Evolutionary conservation across 1,284 basidiomycete species (phyloP), one percentile per base, ranked within the genome.

Genomic region (Tylopilus sp.): DNA sequence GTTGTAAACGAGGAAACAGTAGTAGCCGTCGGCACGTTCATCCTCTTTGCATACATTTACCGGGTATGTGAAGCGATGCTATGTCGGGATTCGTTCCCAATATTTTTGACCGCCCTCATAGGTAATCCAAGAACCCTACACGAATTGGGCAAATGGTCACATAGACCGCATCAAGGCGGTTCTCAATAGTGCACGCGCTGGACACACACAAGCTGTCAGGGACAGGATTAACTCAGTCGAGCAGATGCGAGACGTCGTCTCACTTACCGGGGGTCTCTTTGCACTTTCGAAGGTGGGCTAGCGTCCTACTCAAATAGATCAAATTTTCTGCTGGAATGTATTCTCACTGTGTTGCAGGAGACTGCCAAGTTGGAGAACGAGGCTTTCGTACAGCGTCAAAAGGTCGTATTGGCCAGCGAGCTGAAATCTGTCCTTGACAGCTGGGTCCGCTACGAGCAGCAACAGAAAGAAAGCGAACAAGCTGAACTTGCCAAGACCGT

Each of bases 361-460:
- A 98, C 94, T 55, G 95, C 95, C 51, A 73, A 86, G 63, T 78
- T 96, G 61, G 96, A 99, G 75, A 79, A 89, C 60, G 86, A 92
- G 64, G 86, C 90, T 52, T 99, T 98, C 64, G 84, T 90, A 54
- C 88, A 95, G 67, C 80, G 84, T 64, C 96, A 99, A 77, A 89
- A 92, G 73, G 86, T 89, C 57, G 84, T 81, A 43, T 75, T 98
- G 61, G 86, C 94, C 33, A 59, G 86, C 44, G 97, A 99, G 76
- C 78, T 97, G 70, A 99, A 98, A 78, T 62, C 85, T 33, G 95
- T 99, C 33, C 83, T 99, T 52, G 97, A 99, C 79, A 91, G 89
- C 68, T 98, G 96, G 95, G 95, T 96, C 53, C 89, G 96, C 66
- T 95, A 84, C 74, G 96, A 99, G 78, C 94, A 97, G 68, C 92